phyloP scores from a whole-genome alignment of 1,139 yeast species.

The Pichia sp. region DNA sequence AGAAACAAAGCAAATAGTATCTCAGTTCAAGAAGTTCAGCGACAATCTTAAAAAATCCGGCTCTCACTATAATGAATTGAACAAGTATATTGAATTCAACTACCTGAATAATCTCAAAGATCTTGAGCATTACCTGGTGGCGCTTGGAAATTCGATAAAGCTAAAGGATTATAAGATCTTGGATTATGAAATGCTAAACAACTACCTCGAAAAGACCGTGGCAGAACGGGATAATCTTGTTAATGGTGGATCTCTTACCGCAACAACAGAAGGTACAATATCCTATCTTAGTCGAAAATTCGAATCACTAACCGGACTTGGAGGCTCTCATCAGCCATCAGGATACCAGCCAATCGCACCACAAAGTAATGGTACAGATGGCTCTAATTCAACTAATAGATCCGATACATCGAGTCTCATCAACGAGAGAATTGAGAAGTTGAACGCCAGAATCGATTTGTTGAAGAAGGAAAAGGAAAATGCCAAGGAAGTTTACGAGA shows the following conservation, averaged over 20 bases:
- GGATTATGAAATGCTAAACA: constrained; percentile 81
- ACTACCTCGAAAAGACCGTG: constrained; percentile 65
- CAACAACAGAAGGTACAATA: constrained; percentile 28
- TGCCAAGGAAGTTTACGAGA: constrained; percentile 42
- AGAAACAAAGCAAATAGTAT: constrained; percentile 26
- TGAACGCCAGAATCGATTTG: constrained; percentile 22
- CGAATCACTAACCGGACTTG: constrained; percentile 25
- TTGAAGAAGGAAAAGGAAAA: constrained; percentile 23
- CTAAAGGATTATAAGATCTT: constrained; percentile 86
- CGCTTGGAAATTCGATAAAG: constrained; percentile 69
- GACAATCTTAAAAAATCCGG: constrained; percentile 45
- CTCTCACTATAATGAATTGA: constrained; percentile 38
- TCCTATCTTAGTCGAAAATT: constrained; percentile 26
- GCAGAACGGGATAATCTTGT: constrained; percentile 56
- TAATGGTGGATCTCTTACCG: constrained; percentile 38
- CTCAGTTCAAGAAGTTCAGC: constrained; percentile 47
- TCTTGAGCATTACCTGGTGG: constrained; percentile 75
- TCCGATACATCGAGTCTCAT: constrained; percentile 29
- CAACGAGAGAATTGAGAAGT: constrained; percentile 49
- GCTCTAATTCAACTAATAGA: not conserved
- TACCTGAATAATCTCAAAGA: constrained; percentile 80
- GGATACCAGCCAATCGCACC: constrained; percentile 11
- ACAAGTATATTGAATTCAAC: constrained; percentile 68
- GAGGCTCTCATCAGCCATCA: constrained; percentile 6
- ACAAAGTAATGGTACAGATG: constrained; percentile 33